phyloP scores from a whole-genome alignment of 2,329 filamentous ascomycete species.

The Apiospora kogelbergensis region DNA sequence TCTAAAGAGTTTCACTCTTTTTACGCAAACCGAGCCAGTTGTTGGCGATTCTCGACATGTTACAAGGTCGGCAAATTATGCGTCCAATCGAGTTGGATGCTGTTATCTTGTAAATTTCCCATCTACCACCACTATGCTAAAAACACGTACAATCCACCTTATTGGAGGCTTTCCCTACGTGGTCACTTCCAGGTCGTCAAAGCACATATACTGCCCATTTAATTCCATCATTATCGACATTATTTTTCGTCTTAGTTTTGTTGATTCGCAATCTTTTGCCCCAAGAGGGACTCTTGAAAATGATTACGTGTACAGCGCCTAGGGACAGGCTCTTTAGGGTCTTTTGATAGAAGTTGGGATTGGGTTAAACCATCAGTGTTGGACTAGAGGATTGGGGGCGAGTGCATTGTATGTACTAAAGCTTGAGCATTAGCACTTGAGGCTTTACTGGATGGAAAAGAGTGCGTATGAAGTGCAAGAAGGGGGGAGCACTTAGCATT shows the following conservation, averaged over 20 bases:
- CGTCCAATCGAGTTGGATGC: not conserved
- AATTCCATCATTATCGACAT: not conserved
- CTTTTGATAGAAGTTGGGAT: not conserved
- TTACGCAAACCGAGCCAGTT: not conserved
- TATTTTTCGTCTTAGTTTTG: not conserved
- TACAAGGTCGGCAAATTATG: not conserved
- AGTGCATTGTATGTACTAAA: not conserved
- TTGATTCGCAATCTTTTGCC: not conserved
- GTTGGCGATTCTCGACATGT: not conserved
- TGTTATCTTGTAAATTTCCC: not conserved
- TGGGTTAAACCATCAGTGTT: not conserved
- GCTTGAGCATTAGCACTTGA: not conserved
- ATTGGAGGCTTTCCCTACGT: not conserved
- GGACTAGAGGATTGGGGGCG: not conserved
- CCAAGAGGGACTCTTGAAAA: not conserved
- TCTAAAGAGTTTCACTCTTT: constrained; percentile 40
- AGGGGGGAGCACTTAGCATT: not conserved
- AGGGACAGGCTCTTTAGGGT: not conserved
- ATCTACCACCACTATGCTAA: not conserved
- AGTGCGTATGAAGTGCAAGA: too few relatives aligned
- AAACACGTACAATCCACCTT: not conserved
- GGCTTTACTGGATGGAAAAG: not conserved
- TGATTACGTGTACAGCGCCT: not conserved
- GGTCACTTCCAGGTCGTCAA: not conserved
- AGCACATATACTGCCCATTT: not conserved